phyloP scores from a whole-genome alignment of 805 yeast species.

The Ogataea wickerhamii region DNA sequence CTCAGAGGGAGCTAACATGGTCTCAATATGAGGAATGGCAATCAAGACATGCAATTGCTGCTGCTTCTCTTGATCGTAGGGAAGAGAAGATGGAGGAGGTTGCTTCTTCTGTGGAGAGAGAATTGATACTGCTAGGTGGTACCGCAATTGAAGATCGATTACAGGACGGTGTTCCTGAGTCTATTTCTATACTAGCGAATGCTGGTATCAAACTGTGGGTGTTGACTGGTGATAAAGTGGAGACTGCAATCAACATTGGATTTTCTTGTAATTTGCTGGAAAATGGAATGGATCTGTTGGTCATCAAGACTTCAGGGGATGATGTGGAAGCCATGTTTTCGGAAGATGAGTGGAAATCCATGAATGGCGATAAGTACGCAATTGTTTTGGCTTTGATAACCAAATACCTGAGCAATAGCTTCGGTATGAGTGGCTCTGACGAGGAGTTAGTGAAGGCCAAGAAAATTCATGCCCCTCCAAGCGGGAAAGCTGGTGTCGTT shows the following conservation, averaged over 20 bases:
- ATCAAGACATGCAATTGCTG: constrained; percentile 56
- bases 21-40: constrained; percentile 61
- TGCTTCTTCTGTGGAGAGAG: constrained; percentile 69
- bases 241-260: constrained; percentile 84
- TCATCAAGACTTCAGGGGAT: constrained; percentile 57
- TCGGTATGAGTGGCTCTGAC: constrained; percentile 54
- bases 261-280: constrained; percentile 77
- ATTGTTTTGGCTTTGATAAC: constrained; percentile 47
- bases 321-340: constrained; percentile 45
- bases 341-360: constrained; percentile 23
- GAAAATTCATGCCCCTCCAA: constrained; percentile 63
- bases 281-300: constrained; percentile 70
- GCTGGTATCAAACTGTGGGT: constrained; percentile 89
- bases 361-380: constrained; percentile 21
- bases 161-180: constrained; percentile 84
- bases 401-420: constrained; percentile 51
- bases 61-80: constrained; percentile 56
- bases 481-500: constrained; percentile 62
- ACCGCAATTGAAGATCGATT: constrained; percentile 84
- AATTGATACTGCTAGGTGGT: constrained; percentile 67
- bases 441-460: constrained; percentile 56
- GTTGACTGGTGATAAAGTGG: constrained; percentile 84
- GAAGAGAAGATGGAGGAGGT: constrained; percentile 71
- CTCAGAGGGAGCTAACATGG: constrained; percentile 65
- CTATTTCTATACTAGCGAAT: constrained; percentile 61